Percentiles rank a stretch among this genome's conserved stretches.
These are phyloP conservation scores for Ophiostoma angusticollis DNA, from an alignment of 2,329 filamentous ascomycete species.

Conservation along the genomic window DNA sequence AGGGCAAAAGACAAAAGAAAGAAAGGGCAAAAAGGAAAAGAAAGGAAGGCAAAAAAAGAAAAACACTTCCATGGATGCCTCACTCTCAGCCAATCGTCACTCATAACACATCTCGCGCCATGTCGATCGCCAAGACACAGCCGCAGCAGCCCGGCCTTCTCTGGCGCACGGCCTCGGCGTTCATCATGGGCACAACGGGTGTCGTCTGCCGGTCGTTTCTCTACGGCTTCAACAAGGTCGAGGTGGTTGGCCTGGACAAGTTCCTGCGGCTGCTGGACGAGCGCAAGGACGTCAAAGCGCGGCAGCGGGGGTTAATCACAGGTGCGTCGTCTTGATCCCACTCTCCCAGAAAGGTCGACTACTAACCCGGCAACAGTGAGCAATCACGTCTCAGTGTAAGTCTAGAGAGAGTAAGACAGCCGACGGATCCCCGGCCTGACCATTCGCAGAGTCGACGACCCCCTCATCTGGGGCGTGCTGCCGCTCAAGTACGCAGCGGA, in stretches of 20 bases:
- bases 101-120: not conserved
- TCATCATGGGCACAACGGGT: constrained; percentile 62
- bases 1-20: not conserved
- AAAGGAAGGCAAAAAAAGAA: not conserved
- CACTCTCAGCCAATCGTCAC: not conserved
- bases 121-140: constrained; percentile 6
- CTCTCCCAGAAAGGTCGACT: not conserved
- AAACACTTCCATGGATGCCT: too few species aligned
- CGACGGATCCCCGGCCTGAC: not conserved
- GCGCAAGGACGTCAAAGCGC: constrained; percentile 50
- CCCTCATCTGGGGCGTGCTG: constrained; percentile 81
- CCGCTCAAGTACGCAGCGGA: constrained; percentile 61
- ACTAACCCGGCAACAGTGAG: constrained; percentile 47
- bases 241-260: constrained; percentile 61
- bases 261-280: constrained; percentile 67
- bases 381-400: constrained; percentile 81
- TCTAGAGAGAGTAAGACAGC: constrained; percentile 19
- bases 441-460: constrained; percentile 71
- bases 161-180: constrained; percentile 62
- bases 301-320: constrained; percentile 70
- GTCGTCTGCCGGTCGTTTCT: constrained; percentile 62
- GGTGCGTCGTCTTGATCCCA: constrained; percentile 36
- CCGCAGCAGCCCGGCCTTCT: constrained; percentile 41
- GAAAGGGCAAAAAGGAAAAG: not conserved
- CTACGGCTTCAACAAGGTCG: constrained; percentile 58